Evolutionary conservation across 2,329 filamentous ascomycete genomes (phyloP).

Genomic region (Phyllosticta capitalensis): DNA sequence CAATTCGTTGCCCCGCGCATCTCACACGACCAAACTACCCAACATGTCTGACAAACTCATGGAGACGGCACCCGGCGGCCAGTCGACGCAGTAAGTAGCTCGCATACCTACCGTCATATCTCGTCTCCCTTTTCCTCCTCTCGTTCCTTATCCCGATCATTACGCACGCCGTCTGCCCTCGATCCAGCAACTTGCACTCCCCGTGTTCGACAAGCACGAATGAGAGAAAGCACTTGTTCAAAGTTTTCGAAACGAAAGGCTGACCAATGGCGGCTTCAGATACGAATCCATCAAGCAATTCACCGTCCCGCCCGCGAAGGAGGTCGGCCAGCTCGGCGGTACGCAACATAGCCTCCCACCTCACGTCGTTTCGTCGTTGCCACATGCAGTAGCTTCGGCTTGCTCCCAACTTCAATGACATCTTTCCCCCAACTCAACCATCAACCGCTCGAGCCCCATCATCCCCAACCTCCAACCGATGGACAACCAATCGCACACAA

Average conservation of each 20-base stretch:
- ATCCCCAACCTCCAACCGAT: slow-evolving; percentile 36
- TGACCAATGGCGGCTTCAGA: slow-evolving; percentile 23
- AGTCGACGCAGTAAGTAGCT: slow-evolving; percentile 44
- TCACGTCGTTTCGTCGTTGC: too few relatives aligned
- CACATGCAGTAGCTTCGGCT: too few relatives aligned
- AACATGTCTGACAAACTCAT: slow-evolving; percentile 46
- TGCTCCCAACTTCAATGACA: neutral
- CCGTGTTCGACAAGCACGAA: neutral
- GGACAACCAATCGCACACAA: slow-evolving; percentile 40
- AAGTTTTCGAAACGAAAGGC: neutral
- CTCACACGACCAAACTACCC: neutral
- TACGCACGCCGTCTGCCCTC: too few relatives aligned
- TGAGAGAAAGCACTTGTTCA: neutral
- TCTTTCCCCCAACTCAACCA: neutral
- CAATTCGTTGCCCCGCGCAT: too few relatives aligned
- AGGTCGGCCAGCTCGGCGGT: slow-evolving; percentile 50
- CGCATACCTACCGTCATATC: neutral
- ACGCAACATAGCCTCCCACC: too few relatives aligned
- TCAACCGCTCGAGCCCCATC: neutral
- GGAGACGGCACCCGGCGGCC: slow-evolving; percentile 51
- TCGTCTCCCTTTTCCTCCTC: neutral
- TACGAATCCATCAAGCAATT: slow-evolving; percentile 50
- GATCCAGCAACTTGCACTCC: neutral
- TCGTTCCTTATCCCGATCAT: neutral
- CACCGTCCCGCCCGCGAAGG: slow-evolving; percentile 41